Conservation (phyloP, 2,329 filamentous ascomycete species). For the Pseudogymnoascus sp. region DNA sequence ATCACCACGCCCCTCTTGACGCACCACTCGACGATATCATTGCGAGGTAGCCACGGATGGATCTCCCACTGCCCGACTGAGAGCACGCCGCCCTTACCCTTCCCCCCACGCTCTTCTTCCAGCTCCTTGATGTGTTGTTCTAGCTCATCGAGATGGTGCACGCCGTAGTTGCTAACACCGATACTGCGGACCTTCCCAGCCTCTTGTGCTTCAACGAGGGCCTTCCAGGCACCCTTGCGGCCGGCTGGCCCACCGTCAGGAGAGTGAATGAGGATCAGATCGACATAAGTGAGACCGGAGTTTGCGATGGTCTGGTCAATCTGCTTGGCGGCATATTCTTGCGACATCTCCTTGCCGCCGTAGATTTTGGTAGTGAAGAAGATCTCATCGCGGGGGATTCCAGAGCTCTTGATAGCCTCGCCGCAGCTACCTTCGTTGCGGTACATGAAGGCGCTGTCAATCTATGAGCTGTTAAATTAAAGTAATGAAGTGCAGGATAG, state of each 20-base stretch:
- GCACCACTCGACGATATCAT: constrained; percentile 74
- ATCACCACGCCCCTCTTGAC: constrained; percentile 51
- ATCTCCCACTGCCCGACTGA: constrained; percentile 84
- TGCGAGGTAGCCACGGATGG: constrained; percentile 77
- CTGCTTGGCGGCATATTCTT: constrained; percentile 54
- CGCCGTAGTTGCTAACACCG: constrained; percentile 57
- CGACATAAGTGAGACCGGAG: constrained; percentile 56
- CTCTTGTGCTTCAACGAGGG: constrained; percentile 54
- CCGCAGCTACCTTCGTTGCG: constrained; percentile 48
- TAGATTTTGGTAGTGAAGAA: constrained; percentile 58
- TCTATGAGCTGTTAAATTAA: constrained; percentile 27
- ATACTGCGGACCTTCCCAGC: constrained; percentile 53
- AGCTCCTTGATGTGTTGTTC: constrained; percentile 51
- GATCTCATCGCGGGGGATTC: constrained; percentile 44
- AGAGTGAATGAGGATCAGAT: constrained; percentile 55
- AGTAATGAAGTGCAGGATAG: not conserved
- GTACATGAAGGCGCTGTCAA: constrained; percentile 51
- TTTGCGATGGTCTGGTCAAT: constrained; percentile 51
- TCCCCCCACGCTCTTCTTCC: constrained; percentile 49
- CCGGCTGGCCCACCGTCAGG: constrained; percentile 48
- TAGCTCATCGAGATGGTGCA: constrained; percentile 53
- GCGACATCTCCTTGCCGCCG: constrained; percentile 43
- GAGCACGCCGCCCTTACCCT: constrained; percentile 61
- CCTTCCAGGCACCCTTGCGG: constrained; percentile 53
- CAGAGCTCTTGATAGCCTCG: constrained; percentile 42